Percentiles rank a stretch among this genome's conserved stretches.
These are phyloP conservation scores for Alternaria gaisen DNA, from an alignment of 2,329 filamentous ascomycete species.

Conservation along the genomic window DNA sequence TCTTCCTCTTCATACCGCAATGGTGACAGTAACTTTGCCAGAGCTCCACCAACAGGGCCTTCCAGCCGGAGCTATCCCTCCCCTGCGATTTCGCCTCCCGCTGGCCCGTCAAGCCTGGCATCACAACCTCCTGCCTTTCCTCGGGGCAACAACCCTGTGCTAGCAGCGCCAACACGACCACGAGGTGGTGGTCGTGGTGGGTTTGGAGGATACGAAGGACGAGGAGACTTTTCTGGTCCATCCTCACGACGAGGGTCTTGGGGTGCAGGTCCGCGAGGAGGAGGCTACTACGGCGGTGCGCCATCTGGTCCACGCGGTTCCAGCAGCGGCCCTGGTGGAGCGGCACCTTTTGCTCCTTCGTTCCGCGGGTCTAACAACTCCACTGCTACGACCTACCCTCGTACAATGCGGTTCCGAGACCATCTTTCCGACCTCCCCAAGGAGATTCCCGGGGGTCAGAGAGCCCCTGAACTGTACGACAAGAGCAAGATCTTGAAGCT, in stretches of 20 bases:
- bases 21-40: constrained; percentile 44
- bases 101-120: constrained; percentile 46
- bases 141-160: constrained; percentile 47
- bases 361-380: constrained; percentile 55
- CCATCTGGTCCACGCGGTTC: constrained; percentile 49
- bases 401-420: constrained; percentile 57
- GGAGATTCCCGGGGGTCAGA: constrained; percentile 56
- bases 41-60: constrained; percentile 52
- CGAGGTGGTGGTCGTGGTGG: constrained; percentile 53
- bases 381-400: constrained; percentile 57
- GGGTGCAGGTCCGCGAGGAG: constrained; percentile 44
- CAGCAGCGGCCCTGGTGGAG: constrained; percentile 35
- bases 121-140: constrained; percentile 48
- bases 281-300: constrained; percentile 38
- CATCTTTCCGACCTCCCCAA: constrained; percentile 56
- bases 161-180: constrained; percentile 53
- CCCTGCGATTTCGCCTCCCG: constrained; percentile 52
- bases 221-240: constrained; percentile 45
- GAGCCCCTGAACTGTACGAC: constrained; percentile 55
- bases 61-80: constrained; percentile 48
- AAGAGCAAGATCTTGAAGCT: constrained; percentile 55
- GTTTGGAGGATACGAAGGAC: constrained; percentile 50
- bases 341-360: constrained; percentile 44
- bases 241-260: constrained; percentile 49
- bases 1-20: constrained; percentile 47